Evolutionary conservation across 768 basidiomycete species (phyloP).

Genomic region (Pisolithus albus): DNA sequence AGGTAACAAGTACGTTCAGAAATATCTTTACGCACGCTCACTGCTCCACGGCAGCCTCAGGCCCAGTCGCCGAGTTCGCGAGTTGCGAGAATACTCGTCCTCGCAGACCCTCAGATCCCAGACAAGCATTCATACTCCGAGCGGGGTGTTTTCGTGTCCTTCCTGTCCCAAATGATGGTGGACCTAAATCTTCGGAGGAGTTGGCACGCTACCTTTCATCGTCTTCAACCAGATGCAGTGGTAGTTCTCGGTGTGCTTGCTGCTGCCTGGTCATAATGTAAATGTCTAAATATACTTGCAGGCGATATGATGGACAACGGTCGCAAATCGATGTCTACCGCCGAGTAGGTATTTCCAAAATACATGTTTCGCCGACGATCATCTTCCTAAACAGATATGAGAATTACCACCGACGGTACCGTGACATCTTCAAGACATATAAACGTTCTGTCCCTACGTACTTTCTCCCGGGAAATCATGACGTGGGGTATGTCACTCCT

Average conservation of each 20-base stretch:
- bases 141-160: slow-evolving; percentile 46
- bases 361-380: slow-evolving; percentile 1
- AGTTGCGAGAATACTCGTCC: slow-evolving; percentile 45
- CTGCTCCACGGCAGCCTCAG: slow-evolving; percentile 6
- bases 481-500: slow-evolving; percentile 54
- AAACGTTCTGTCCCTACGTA: slow-evolving; percentile 44
- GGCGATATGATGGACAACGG: slow-evolving; percentile 88
- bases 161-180: slow-evolving; percentile 56
- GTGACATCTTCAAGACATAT: slow-evolving; percentile 54
- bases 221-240: slow-evolving; percentile 59
- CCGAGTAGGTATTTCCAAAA: slow-evolving; percentile 50
- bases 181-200: slow-evolving; percentile 82
- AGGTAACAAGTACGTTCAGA: slow-evolving; percentile 24
- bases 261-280: neutral
- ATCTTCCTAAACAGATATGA: slow-evolving; percentile 54
- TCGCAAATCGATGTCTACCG: slow-evolving; percentile 51
- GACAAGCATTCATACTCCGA: slow-evolving; percentile 69
- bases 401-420: slow-evolving; percentile 60
- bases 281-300: slow-evolving; percentile 1
- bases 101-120: slow-evolving; percentile 86
- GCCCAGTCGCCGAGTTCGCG: slow-evolving; percentile 15
- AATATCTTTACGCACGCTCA: neutral
- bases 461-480: slow-evolving; percentile 88
- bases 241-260: slow-evolving; percentile 60
- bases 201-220: slow-evolving; percentile 59